Base-by-base conservation (phyloP, 2,329 filamentous ascomycete genomes). In the Teratosphaeria destructans region DNA sequence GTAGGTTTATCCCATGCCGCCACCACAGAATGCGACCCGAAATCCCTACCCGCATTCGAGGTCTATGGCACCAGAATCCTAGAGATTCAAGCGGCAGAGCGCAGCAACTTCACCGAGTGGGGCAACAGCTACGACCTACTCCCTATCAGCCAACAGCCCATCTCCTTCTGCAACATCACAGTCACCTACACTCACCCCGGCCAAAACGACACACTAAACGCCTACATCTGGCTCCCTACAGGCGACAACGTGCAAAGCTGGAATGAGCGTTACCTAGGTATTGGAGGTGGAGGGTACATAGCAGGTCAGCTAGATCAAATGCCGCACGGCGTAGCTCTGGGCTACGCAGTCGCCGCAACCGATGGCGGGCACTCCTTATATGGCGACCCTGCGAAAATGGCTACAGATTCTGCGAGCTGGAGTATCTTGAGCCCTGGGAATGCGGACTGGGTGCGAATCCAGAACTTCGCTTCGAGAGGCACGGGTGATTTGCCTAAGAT, bases 271-370 rank as follows among this genome's bases (percentile, higher is more conserved):
- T 71, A 79, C 32, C 55, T 62, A 26, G 61, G 53, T 8, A 54
- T 49, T 23, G 62, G 62, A 39, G 61, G 61, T 16, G 61, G 60
- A 16, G 61, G 61, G 34, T 66, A 70, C 55, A 73, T 67, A 12
- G 63, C 71, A 0, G 78, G 78, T 1, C 76, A 76, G 2, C 76
- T 73, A 16, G 72, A 74, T 32, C 70, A 64, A 55, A 58, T 63
- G 62, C 62, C 49, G 68, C 66, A 39, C 57, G 69, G 61, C 56
- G 62, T 63, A 57, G 62, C 63, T 0, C 53, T 61, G 37, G 68
- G 67, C 32, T 72, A 65, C 56, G 64, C 68, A 16, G 61, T 65
- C 0, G 67, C 66, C 6, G 64, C 58, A 52, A 71, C 70, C 3
- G 67, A 72, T 57, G 69, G 61, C 16, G 68, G 68, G 3, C 66